Conservation (phyloP, 352 stramenopile species). For the Thalassiosira livingstoniorum region DNA sequence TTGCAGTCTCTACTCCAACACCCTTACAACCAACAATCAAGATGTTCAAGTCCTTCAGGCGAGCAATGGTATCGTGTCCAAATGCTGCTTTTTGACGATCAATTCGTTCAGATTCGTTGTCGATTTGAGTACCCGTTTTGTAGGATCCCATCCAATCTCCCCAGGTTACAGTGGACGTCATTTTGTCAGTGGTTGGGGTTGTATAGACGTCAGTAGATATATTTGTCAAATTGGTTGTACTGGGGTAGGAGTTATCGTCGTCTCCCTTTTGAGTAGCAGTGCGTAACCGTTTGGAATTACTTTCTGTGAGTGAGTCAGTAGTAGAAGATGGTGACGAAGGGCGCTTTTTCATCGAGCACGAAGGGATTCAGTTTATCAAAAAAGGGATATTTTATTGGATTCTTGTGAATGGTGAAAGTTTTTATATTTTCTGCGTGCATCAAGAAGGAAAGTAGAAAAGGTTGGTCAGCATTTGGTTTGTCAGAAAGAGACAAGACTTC, state of each 20-base stretch:
- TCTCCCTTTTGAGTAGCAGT: slow-evolving; percentile 1
- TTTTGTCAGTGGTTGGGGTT: slow-evolving; percentile 18
- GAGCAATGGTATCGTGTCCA: slow-evolving; percentile 63
- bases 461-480: no score
- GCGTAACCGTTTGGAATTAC: slow-evolving; percentile 26
- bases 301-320: slow-evolving; percentile 13
- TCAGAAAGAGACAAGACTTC: no score
- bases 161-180: slow-evolving; percentile 44
- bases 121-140: slow-evolving; percentile 55
- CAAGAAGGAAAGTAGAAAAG: no score
- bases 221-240: no score
- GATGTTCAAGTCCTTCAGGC: slow-evolving; percentile 72
- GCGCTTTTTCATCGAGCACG: no score
- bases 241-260: background rate
- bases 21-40: slow-evolving; percentile 78
- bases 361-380: no score
- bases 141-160: slow-evolving; percentile 62
- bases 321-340: background rate
- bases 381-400: no score
- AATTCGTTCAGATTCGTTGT: slow-evolving; percentile 68
- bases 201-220: no score
- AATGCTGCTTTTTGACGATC: slow-evolving; percentile 73
- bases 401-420: no score
- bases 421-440: no score
- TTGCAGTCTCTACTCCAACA: slow-evolving; percentile 90